A percentile compares a stretch with the other conserved stretches of the same genome.
Conservation (phyloP, 2,329 filamentous ascomycete genomes). For the Madurella fahalii region DNA sequence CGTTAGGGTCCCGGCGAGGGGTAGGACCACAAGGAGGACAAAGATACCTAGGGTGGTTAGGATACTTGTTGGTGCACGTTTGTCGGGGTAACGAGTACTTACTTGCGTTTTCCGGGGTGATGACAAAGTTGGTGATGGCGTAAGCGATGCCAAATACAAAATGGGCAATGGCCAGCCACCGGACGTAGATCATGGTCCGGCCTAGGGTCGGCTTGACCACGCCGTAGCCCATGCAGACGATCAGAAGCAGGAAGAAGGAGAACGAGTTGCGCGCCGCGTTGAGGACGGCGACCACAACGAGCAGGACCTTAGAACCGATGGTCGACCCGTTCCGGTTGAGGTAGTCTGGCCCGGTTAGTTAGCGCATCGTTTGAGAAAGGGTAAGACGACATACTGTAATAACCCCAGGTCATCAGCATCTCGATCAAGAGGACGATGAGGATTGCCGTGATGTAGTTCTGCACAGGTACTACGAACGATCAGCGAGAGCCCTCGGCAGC, state of each 20-base stretch:
- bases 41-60: slow-evolving; percentile 60
- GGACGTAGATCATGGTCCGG: slow-evolving; percentile 89
- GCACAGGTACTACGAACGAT: slow-evolving; percentile 68
- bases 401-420: slow-evolving; percentile 98
- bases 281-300: slow-evolving; percentile 86
- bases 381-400: slow-evolving; percentile 62
- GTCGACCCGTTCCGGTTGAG: slow-evolving; percentile 87
- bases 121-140: slow-evolving; percentile 79
- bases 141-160: slow-evolving; percentile 95
- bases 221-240: slow-evolving; percentile 99
- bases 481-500: slow-evolving; percentile 25
- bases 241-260: slow-evolving; percentile 94
- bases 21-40: slow-evolving; percentile 88
- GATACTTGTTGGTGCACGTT: slow-evolving; percentile 9
- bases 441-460: slow-evolving; percentile 98
- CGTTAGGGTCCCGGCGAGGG: slow-evolving; percentile 84
- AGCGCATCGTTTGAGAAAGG: background rate
- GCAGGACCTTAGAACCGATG: slow-evolving; percentile 74
- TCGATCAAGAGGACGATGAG: slow-evolving; percentile 90
- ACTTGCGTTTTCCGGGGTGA: slow-evolving; percentile 82
- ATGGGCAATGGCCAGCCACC: slow-evolving; percentile 84
- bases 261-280: slow-evolving; percentile 96
- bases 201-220: slow-evolving; percentile 93
- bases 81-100: slow-evolving; percentile 27
- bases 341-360: slow-evolving; percentile 59